Evolutionary conservation across 31 red algal species (phyloP), one percentile per base, ranked within the genome.

Genomic region (Odonthalia washingtoniensis): DNA sequence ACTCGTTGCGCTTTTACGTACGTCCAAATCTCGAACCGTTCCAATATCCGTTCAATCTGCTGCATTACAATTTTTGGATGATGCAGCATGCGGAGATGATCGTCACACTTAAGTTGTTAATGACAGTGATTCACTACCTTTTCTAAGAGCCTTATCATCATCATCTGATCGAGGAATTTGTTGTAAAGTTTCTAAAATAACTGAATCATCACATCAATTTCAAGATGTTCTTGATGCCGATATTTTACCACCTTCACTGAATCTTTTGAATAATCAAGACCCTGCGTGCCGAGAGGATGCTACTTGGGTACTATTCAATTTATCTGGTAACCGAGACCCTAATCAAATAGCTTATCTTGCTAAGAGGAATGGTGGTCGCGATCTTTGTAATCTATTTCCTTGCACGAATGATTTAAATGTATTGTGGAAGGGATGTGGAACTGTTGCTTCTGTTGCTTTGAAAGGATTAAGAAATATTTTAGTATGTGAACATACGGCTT

Each of bases 171-270:
- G 92, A 14, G 72, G 94, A 66, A 99, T 99, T 77, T 99, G 97
- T 75, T 99, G 97, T 94, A 99, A 96, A 73, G 84, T 96, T 30
- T 96, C 94, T 21, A 99, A 99, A 80, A 99, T 99, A 21, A 96
- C 97, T n/a, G 97, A 99, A 67, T 99, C 97, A 31, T 90, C 94
- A 26, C 97, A 99, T 92, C 94, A 99, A 46, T 94, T 96, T 26
- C 85, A 94, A 32, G 97, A 96, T 84, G 92, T 96, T 3, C 78
- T 99, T 33, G 91, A 94, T 66, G 97, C 97, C 1, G 97, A 92
- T 75, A 95, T 99, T 79, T 81, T 99, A 12, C 91, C 91, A 18
- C 94, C 93, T 2, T 37, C 95, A 12, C 74, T 99, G 4, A 89
- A 90, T 53, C 64, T 99, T 65, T 68, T 96, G 26, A 89, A 94